Evolutionary conservation across 495 filamentous ascomycete species (phyloP).

Genomic region (Xylaria sp.): DNA sequence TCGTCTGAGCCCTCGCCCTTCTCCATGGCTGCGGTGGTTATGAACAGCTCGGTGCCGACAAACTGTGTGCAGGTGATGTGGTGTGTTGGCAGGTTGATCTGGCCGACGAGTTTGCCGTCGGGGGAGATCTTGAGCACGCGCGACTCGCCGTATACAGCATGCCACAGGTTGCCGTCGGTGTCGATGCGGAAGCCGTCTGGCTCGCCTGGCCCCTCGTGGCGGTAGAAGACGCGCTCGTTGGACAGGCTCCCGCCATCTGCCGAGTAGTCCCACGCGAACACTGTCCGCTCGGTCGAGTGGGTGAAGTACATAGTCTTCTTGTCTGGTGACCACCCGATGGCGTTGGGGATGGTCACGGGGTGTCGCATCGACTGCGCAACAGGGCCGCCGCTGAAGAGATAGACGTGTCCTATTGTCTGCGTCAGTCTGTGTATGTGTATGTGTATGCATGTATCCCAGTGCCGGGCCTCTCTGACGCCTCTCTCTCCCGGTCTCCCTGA

Average conservation of each 20-base stretch:
- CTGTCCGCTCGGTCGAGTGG: slow-evolving; percentile 73
- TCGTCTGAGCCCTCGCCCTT: slow-evolving; percentile 63
- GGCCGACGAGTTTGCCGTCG: slow-evolving; percentile 67
- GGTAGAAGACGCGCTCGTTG: slow-evolving; percentile 73
- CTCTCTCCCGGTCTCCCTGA: slow-evolving; percentile 7
- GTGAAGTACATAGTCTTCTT: slow-evolving; percentile 83
- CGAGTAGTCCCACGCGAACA: slow-evolving; percentile 76
- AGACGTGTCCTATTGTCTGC: slow-evolving; percentile 45
- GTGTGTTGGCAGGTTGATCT: slow-evolving; percentile 70
- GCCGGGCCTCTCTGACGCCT: neutral
- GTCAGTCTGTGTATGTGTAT: neutral
- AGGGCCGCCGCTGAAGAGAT: slow-evolving; percentile 42
- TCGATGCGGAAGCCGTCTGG: slow-evolving; percentile 81
- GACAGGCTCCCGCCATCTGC: slow-evolving; percentile 64
- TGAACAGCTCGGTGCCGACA: slow-evolving; percentile 75
- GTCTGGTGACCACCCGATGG: slow-evolving; percentile 74
- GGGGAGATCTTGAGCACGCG: slow-evolving; percentile 72
- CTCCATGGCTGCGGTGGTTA: slow-evolving; percentile 71
- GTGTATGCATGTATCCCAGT: slow-evolving; percentile 4
- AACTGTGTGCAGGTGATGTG: slow-evolving; percentile 76
- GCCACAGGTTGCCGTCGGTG: slow-evolving; percentile 75
- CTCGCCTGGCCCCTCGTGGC: slow-evolving; percentile 65
- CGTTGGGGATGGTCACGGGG: slow-evolving; percentile 82
- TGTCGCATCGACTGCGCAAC: slow-evolving; percentile 37
- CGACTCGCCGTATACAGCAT: slow-evolving; percentile 75